These are phyloP conservation scores for Ceratobasidium theobromae DNA, from an alignment of 1,284 basidiomycete genomes.

Conservation along the genomic window DNA sequence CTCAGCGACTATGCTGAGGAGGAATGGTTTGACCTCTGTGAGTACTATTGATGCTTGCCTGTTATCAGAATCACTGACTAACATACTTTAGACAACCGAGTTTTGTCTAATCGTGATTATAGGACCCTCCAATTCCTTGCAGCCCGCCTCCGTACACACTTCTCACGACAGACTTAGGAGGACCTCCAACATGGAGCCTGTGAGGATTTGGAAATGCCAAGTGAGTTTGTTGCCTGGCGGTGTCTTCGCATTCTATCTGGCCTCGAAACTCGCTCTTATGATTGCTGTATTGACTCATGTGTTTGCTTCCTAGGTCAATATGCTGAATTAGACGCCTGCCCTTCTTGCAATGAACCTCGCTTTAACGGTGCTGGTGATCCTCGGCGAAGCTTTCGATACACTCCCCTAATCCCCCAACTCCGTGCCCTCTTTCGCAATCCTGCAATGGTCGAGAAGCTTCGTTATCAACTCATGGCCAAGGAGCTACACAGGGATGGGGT, in stretches of 20 bases:
- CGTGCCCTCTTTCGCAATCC: not conserved
- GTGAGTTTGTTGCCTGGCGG: constrained; percentile 20
- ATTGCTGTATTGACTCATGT: constrained; percentile 18
- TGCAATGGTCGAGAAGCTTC: not conserved
- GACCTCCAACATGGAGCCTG: not conserved
- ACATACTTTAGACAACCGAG: too few species aligned
- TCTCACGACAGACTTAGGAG: not conserved
- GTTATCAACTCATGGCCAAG: not conserved
- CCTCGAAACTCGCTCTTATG: not conserved
- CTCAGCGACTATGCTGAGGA: too few species aligned
- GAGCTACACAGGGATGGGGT: not conserved
- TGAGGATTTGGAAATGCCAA: not conserved
- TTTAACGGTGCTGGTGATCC: not conserved
- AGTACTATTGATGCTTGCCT: too few species aligned
- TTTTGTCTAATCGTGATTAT: too few species aligned
- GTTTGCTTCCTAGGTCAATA: constrained; percentile 17
- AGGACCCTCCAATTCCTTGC: not conserved
- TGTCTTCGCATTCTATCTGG: constrained; percentile 1
- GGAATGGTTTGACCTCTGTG: too few species aligned
- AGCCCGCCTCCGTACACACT: not conserved
- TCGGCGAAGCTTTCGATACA: not conserved
- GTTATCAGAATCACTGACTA: too few species aligned
- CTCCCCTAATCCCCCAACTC: constrained; percentile 5
- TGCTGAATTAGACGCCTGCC: not conserved
- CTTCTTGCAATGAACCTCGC: not conserved